These are phyloP conservation scores for Fraxinus anomala DNA, from an alignment of 257 asterid genomes.

Conservation along the genomic window DNA sequence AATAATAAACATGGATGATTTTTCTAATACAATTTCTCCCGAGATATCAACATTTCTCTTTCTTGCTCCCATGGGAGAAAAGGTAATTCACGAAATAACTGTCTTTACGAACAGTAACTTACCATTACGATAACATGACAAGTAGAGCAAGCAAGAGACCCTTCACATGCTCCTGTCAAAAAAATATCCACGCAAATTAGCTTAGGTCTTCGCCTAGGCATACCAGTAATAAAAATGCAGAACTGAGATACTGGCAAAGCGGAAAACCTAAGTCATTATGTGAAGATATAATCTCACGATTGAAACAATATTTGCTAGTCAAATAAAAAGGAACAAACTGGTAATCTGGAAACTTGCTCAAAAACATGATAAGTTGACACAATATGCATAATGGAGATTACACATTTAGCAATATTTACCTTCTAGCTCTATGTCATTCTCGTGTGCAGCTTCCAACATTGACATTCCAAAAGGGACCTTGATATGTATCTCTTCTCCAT, in stretches of 20 bases:
- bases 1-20: background rate
- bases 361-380: conserved; percentile 14
- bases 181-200: conserved; percentile 17
- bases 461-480: conserved; percentile 89
- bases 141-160: conserved; percentile 96
- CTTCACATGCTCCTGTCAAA: conserved; percentile 93
- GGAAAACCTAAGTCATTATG: too few relatives aligned
- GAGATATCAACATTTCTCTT: background rate
- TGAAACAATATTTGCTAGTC: background rate
- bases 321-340: conserved; percentile 4
- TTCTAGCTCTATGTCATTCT: conserved; percentile 88
- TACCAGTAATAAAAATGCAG: background rate
- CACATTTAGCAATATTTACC: conserved; percentile 43
- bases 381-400: background rate
- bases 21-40: background rate
- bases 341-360: background rate
- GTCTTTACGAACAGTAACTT: conserved; percentile 21
- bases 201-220: conserved; percentile 2
- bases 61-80: background rate
- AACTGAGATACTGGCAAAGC: too few relatives aligned
- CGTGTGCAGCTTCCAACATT: conserved; percentile 93
- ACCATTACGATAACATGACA: conserved; percentile 96
- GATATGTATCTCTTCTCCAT: conserved; percentile 75
- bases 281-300: too few relatives aligned
- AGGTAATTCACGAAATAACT: background rate